phyloP scores from a whole-genome alignment of 2,329 filamentous ascomycete species.

The Colletotrichum sp. region DNA sequence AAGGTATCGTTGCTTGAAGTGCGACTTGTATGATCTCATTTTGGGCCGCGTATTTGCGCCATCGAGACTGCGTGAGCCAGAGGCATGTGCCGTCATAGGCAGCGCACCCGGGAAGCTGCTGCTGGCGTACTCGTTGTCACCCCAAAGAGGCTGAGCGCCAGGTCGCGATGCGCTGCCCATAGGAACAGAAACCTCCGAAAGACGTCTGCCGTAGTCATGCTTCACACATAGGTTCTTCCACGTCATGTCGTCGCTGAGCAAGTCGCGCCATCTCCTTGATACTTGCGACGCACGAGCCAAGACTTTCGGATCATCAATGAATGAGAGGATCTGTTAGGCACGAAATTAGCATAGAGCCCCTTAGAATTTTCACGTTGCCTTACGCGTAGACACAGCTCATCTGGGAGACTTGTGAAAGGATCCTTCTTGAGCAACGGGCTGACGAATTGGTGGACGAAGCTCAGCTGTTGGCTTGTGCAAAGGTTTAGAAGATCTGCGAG shows the following conservation, averaged over 20 bases:
- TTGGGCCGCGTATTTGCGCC: slow-evolving; percentile 60
- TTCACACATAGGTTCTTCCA: slow-evolving; percentile 98
- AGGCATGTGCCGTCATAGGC: slow-evolving; percentile 38
- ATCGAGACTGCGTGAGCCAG: slow-evolving; percentile 61
- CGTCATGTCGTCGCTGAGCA: slow-evolving; percentile 94
- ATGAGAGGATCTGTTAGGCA: slow-evolving; percentile 78
- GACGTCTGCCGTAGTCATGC: slow-evolving; percentile 78
- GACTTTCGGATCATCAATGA: slow-evolving; percentile 95
- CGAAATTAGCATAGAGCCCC: not conserved
- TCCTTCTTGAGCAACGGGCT: slow-evolving; percentile 95
- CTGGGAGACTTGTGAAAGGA: slow-evolving; percentile 89
- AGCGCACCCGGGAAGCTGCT: slow-evolving; percentile 52
- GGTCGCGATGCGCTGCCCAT: slow-evolving; percentile 5
- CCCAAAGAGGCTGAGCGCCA: slow-evolving; percentile 10
- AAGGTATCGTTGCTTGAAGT: slow-evolving; percentile 97
- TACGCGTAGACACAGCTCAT: slow-evolving; percentile 90
- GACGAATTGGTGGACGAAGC: slow-evolving; percentile 96
- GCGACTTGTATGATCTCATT: slow-evolving; percentile 87
- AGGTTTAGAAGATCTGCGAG: slow-evolving; percentile 89
- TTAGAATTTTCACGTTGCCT: slow-evolving; percentile 30
- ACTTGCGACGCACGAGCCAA: slow-evolving; percentile 93
- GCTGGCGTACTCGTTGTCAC: slow-evolving; percentile 29
- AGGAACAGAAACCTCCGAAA: slow-evolving; percentile 51
- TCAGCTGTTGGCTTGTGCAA: slow-evolving; percentile 93
- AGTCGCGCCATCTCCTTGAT: slow-evolving; percentile 91